Evolutionary conservation across 305 asterid species (phyloP).

Genomic region (Euphrasia arctica): DNA sequence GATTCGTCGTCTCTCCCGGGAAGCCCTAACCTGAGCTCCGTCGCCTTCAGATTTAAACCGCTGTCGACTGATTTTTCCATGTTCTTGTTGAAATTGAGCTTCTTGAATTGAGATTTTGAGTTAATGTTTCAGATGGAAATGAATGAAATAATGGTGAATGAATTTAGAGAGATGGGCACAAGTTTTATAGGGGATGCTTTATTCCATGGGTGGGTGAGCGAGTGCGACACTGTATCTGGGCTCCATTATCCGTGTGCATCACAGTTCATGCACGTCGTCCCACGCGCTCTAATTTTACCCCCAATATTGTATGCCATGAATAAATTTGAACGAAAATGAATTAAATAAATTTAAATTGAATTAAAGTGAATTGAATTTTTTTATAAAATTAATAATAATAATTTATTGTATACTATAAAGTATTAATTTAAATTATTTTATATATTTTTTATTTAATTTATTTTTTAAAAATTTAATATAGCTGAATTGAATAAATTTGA

Average conservation of each 20-base stretch:
- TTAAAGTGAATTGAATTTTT: too few species aligned
- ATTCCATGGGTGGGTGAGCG: background rate
- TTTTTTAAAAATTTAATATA: too few species aligned
- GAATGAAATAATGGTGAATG: constrained; percentile 3
- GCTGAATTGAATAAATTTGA: too few species aligned
- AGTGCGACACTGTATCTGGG: constrained; percentile 34
- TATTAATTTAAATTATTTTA: too few species aligned
- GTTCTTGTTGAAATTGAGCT: background rate
- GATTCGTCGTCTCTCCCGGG: constrained; percentile 46
- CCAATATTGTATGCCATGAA: too few species aligned
- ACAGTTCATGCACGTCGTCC: constrained; percentile 31
- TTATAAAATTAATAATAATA: too few species aligned
- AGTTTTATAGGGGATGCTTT: constrained; percentile 35
- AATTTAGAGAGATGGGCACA: constrained; percentile 23
- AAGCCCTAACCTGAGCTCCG: constrained; percentile 43
- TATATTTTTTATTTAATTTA: too few species aligned
- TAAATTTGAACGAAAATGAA: too few species aligned
- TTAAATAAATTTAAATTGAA: too few species aligned
- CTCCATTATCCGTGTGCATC: constrained; percentile 51
- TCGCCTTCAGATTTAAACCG: constrained; percentile 54
- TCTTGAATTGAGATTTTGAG: background rate
- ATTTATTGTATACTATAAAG: too few species aligned
- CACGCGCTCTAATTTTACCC: constrained; percentile 24
- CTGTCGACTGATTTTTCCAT: constrained; percentile 36
- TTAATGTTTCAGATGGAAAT: too few species aligned